Evolutionary conservation across 805 yeast genomes (phyloP), one percentile per base, ranked within the genome.

Genomic region (Tetrapisispora taiwanensis): DNA sequence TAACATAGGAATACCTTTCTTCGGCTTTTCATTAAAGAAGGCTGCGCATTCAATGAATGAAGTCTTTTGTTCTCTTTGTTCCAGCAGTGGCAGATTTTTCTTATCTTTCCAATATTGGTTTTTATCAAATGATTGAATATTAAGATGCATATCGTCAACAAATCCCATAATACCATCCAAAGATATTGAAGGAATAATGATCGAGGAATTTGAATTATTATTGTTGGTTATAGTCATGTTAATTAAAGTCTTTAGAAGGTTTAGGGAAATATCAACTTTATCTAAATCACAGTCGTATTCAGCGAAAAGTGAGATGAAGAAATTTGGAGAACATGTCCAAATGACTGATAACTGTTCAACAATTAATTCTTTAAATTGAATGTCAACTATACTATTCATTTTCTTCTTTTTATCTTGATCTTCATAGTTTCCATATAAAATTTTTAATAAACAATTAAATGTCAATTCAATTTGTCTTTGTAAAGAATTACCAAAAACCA

Each of bases 261-360:
- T 75, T 19, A 74, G 73, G 14, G 90, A 73, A 45, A 94, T 65
- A 59, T 92, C 96, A 1, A 81, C 73, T 51, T 90, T 77, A 48
- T 87, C 95, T 51, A 87, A 79, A 57, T 87, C 90, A 63, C 97
- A 90, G 61, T 92, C 98, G 60, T 79, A 92, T 45, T 80, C 81
- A 44, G 84, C 79, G 59, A 84, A 92, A 30, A 89, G 62, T 36
- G 78, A 75, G 13, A 87, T 76, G 60, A 88, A 87, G 46, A 86
- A 80, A 3, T 74, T 67, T 1, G 95, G 90, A 0, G 85, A 77
- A 46, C 95, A 73, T 5, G 81, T 74, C 95, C 94, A 84, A 26
- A 84, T 64, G 39, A 82, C 78, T 3, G 95, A 84, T 2, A 90
- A 65, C 12, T 89, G 79, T 63, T 92, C 98, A 35, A 89, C 74